These are phyloP conservation scores for Camellia sinensis DNA, from an alignment of 148 eudicot genomes.

Conservation along the genomic window DNA sequence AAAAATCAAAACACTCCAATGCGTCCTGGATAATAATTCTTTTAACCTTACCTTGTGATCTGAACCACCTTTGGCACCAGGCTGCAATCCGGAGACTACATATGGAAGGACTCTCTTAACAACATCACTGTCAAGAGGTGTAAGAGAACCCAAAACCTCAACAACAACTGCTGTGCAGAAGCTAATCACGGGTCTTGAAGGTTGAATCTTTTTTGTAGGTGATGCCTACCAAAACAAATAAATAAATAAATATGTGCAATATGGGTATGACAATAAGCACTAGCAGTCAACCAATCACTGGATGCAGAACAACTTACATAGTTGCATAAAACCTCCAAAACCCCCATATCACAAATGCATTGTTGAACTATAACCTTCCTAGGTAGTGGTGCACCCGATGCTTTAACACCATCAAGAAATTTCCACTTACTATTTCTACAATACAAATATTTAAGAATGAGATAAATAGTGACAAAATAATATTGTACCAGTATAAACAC, in stretches of 20 bases:
- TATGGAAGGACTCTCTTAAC: conserved; percentile 80
- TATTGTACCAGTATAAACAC: neutral
- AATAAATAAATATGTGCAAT: neutral
- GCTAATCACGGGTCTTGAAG: conserved; percentile 54
- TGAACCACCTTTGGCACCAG: conserved; percentile 40
- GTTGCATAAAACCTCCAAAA: conserved; percentile 66
- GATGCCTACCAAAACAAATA: conserved; percentile 35
- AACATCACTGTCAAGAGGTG: conserved; percentile 47
- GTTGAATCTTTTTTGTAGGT: conserved; percentile 64
- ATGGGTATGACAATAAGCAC: neutral
- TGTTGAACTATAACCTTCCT: conserved; percentile 86
- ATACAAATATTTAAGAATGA: neutral
- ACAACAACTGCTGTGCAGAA: conserved; percentile 80
- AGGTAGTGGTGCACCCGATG: conserved; percentile 83
- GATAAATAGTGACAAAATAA: neutral
- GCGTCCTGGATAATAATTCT: neutral
- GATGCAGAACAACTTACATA: conserved; percentile 35
- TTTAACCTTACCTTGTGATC: conserved; percentile 58
- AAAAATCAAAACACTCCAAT: neutral
- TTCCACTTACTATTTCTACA: conserved; percentile 74
- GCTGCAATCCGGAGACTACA: conserved; percentile 59
- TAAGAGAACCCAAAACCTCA: conserved; percentile 63
- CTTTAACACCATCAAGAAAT: conserved; percentile 83
- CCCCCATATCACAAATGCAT: conserved; percentile 68
- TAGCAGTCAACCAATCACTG: neutral